Evolutionary conservation across 129 eudicot species (phyloP), one percentile per base, ranked within the genome.

Genomic region (Saposhnikovia divaricata): DNA sequence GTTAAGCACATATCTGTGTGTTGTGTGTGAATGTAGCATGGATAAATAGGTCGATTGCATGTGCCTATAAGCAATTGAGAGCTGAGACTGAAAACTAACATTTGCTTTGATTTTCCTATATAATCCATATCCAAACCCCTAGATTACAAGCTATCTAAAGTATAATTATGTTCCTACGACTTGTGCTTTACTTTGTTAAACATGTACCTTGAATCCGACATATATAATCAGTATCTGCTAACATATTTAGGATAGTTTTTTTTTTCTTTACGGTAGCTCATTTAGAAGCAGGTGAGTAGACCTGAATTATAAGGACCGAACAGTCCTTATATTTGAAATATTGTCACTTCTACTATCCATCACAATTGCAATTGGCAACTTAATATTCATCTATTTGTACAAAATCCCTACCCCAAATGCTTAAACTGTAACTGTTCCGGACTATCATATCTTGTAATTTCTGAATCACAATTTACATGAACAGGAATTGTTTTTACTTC

Each of bases 401-500:
- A 2, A 19, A 55, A 28, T 65, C 74, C 45, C 48, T 72, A 9
- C 51, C 1, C 25, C 3, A 40, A 18, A 42, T 40, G 34, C 37
- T 25, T 72, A 74, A n/a, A 25, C 27, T 74, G 28, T 40, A 23
- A 74, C 9, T 25, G 40, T 74, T 74, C 48, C 4, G 28, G 28
- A 25, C 6, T 5, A 44, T 4, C 39, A 44, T 74, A 31, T 74
- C 40, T 74, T 74, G 37, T 34, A 1, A 31, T 45, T 51, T 51
- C 71, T 78, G 73, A 50, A 59, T 16, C 27, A 53, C 5, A 16
- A 55, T 48, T 38, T 53, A 74, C 76, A 25, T 61, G 53, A 77
- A 78, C 90, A 93, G 95, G 98, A 93, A 85, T 55, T 91, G 63
- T 85, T 82, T 80, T 57, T 89, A 79, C 90, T 93, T 81, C 97